Evolutionary conservation across 2,329 filamentous ascomycete species (phyloP), one percentile per base, ranked within the genome.

Genomic region (Lomentospora prolificans): DNA sequence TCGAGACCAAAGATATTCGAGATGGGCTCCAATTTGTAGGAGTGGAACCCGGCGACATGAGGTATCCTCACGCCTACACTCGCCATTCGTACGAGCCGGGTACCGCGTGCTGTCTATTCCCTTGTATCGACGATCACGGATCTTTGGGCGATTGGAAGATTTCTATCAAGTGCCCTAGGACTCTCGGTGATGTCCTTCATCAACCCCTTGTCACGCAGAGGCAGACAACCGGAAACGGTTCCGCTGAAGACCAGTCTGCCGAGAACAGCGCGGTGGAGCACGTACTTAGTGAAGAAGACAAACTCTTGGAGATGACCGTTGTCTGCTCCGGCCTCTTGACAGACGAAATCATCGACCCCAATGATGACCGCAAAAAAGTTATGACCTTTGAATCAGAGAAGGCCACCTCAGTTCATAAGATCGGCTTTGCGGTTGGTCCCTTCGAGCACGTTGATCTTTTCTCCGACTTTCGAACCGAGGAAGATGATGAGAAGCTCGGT

Each of bases 1-100:
- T 96, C 65, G 75, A 78, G 22, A 82, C 89, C 31, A 82, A 82
- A 53, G 82, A 82, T 62, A 85, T 91, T 53, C 80, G 89, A 50
- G 94, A 99, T 67, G 92, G 90, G 22, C 70, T 97, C 57, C 91
- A 96, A 58, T 99, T 96, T 70, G 89, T 95, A 14, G 91, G 94
- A 3, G 80, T 94, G 36, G 84, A 90, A 48, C 84, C 85, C 57
- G 81, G 85, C 53, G 92, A 96, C 66, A 77, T 77, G 56, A 82
- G 91, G 59, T 99, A 91, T 67, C 90, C 94, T 0, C 92, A 99
- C 72, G 85, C 89, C 51, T 99, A 95, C 68, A 95, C 92, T 0
- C 86, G 85, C 41, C 90, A 92, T 64, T 87, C 86, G 2, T 75
- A 86, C 44, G 85, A 88, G 59, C 83, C 90, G 0, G 90, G 91